phyloP scores from a whole-genome alignment of 345 rosid species.

The Ricinus communis region DNA sequence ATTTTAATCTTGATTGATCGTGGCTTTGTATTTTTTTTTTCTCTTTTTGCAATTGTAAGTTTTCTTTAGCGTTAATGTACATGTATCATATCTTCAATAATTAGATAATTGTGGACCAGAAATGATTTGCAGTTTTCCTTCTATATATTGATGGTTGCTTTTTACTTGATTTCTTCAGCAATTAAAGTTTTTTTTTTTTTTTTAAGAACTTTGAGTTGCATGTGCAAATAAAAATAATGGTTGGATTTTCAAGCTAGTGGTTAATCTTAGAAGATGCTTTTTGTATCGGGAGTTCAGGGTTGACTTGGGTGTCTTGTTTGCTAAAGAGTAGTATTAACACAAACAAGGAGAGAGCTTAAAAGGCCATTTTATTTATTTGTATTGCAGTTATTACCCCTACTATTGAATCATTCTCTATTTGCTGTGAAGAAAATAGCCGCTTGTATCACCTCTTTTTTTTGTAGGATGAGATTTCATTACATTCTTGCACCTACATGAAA shows the following conservation, averaged over 20 bases:
- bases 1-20: background rate
- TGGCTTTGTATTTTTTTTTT: background rate
- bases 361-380: too few species aligned
- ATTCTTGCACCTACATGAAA: background rate
- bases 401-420: too few species aligned
- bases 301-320: too few species aligned
- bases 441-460: too few species aligned
- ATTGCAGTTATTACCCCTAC: too few species aligned
- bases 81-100: background rate
- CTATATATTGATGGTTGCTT: background rate
- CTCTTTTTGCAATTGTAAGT: background rate
- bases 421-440: too few species aligned
- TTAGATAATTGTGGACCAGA: background rate
- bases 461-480: background rate
- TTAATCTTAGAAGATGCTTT: too few species aligned
- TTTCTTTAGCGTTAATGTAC: background rate
- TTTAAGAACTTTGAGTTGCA: background rate
- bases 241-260: background rate
- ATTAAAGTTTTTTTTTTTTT: too few species aligned
- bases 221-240: background rate
- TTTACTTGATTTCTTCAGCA: too few species aligned
- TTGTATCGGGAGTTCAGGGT: too few species aligned
- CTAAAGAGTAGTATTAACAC: too few species aligned
- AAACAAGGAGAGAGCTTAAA: too few species aligned
- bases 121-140: background rate